Evolutionary conservation across 768 basidiomycete species (phyloP).

Genomic region (Porpolomopsis calyptriformis): DNA sequence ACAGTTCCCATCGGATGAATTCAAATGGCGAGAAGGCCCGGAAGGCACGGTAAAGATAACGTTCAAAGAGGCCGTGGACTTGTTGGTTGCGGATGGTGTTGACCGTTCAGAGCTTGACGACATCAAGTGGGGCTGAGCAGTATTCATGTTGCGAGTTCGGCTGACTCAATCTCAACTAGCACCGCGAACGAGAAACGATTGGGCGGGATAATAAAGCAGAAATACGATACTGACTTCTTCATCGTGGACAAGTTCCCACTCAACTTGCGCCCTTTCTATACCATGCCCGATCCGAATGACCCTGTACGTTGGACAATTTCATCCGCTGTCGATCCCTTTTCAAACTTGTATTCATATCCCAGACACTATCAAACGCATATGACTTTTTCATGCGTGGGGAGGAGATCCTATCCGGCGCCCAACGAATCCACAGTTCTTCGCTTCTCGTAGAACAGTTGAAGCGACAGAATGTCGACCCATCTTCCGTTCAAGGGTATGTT

Average conservation of each 20-base stretch:
- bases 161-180: constrained; percentile 30
- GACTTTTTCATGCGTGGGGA: constrained; percentile 99
- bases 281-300: constrained; percentile 93
- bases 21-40: constrained; percentile 86
- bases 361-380: constrained; percentile 95
- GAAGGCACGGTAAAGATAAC: constrained; percentile 80
- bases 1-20: constrained; percentile 94
- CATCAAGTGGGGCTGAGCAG: constrained; percentile 53
- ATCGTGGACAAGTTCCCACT: constrained; percentile 99
- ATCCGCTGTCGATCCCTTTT: no score
- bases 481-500: constrained; percentile 83
- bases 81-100: constrained; percentile 81
- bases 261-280: constrained; percentile 94
- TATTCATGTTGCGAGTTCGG: not conserved
- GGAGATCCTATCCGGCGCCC: constrained; percentile 96
- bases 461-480: constrained; percentile 80
- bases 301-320: constrained; percentile 52
- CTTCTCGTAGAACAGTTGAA: constrained; percentile 81
- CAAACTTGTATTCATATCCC: no score
- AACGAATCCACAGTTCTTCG: constrained; percentile 87
- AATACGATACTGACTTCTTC: constrained; percentile 97
- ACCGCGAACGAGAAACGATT: constrained; percentile 94
- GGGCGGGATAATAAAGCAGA: constrained; percentile 79
- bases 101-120: constrained; percentile 73
- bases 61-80: constrained; percentile 79